Percentiles rank a stretch among this genome's conserved stretches.
Conservation (phyloP, 768 basidiomycete genomes). For the Hydnomerulius pinastri region DNA sequence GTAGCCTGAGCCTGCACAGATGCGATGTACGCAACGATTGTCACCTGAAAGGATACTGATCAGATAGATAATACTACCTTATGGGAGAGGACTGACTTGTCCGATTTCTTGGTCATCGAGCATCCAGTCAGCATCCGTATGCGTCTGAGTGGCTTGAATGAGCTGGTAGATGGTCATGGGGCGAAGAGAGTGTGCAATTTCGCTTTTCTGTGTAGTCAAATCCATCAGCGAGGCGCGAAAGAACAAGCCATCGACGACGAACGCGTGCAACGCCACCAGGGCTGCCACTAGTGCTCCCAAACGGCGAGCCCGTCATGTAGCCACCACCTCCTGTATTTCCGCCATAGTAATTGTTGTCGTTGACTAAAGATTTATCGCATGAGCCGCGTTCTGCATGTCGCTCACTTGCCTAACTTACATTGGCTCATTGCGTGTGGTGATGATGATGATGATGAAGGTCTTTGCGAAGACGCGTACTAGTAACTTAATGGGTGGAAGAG, state of each 20-base stretch:
- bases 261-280: slow-evolving; percentile 55
- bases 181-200: slow-evolving; percentile 52
- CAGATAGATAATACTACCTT: not conserved
- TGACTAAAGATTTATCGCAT: slow-evolving; percentile 15
- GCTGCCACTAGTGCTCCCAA: slow-evolving; percentile 54
- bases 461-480: slow-evolving; percentile 14
- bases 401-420: slow-evolving; percentile 31
- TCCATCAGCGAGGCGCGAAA: not conserved
- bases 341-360: slow-evolving; percentile 44
- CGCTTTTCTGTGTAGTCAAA: slow-evolving; percentile 32
- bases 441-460: slow-evolving; percentile 5
- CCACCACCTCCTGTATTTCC: slow-evolving; percentile 50
- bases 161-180: slow-evolving; percentile 83
- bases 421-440: slow-evolving; percentile 41
- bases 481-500: slow-evolving; percentile 24
- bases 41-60: slow-evolving; percentile 47
- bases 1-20: slow-evolving; percentile 73
- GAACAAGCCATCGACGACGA: slow-evolving; percentile 15
- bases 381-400: not conserved
- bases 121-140: slow-evolving; percentile 86
- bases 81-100: slow-evolving; percentile 50
- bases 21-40: slow-evolving; percentile 72
- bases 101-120: slow-evolving; percentile 81
- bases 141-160: slow-evolving; percentile 72
- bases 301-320: slow-evolving; percentile 62